Conservation (phyloP, 495 filamentous ascomycete species). For the Corynascus novoguineensis region DNA sequence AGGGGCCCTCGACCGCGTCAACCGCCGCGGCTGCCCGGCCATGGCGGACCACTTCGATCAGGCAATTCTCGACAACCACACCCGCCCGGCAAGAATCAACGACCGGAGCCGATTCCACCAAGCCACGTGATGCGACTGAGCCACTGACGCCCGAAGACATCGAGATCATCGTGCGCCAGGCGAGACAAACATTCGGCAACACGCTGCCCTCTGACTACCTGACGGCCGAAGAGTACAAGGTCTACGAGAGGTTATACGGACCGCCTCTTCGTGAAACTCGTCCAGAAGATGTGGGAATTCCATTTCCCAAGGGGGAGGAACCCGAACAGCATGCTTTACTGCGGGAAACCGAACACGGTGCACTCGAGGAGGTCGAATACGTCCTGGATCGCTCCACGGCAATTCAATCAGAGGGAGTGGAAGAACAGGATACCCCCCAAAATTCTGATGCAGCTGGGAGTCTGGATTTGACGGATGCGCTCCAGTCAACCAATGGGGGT, state of each 20-base stretch:
- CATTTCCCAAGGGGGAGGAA: slow-evolving; percentile 25
- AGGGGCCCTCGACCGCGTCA: slow-evolving; percentile 11
- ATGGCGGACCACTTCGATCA: slow-evolving; percentile 16
- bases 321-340: slow-evolving; percentile 36
- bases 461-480: background rate
- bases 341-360: slow-evolving; percentile 55
- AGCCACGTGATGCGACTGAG: slow-evolving; percentile 8
- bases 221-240: slow-evolving; percentile 58
- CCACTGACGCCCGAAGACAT: slow-evolving; percentile 30
- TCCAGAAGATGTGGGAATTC: slow-evolving; percentile 53
- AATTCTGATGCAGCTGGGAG: background rate
- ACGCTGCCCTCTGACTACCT: slow-evolving; percentile 69
- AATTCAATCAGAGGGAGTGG: background rate
- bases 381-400: slow-evolving; percentile 19
- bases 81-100: slow-evolving; percentile 21
- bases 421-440: slow-evolving; percentile 9
- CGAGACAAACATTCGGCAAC: slow-evolving; percentile 71
- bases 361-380: slow-evolving; percentile 56
- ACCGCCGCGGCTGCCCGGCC: slow-evolving; percentile 18
- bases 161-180: slow-evolving; percentile 61
- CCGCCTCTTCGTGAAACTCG: slow-evolving; percentile 52
- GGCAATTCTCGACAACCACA: slow-evolving; percentile 38
- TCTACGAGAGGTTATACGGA: slow-evolving; percentile 82
- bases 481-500: slow-evolving; percentile 1
- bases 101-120: background rate